Conservation (phyloP, 2,329 filamentous ascomycete species). For the Drechslera avenae region DNA sequence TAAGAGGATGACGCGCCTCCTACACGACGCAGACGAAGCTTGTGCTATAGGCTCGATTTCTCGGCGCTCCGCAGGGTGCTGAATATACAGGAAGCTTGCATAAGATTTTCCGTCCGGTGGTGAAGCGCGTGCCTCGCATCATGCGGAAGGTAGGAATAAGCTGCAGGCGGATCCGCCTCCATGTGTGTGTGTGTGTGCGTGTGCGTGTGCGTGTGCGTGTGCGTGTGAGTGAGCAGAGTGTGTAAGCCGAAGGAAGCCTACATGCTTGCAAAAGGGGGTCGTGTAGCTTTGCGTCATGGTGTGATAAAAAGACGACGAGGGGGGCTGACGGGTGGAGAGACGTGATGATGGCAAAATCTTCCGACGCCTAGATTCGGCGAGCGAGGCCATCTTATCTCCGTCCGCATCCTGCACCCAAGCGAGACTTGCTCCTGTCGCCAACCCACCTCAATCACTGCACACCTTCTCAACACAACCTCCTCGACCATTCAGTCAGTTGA, state of each 20-base stretch:
- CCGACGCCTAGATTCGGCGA: conserved; percentile 2
- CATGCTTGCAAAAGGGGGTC: conserved; percentile 3
- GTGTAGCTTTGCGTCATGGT: conserved; percentile 26
- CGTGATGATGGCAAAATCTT: neutral
- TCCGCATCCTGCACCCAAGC: conserved; percentile 1
- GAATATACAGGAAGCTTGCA: conserved; percentile 16
- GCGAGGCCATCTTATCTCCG: conserved; percentile 9
- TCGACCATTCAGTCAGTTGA: conserved; percentile 1
- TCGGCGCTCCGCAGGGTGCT: neutral
- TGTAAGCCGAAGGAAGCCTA: conserved; percentile 43
- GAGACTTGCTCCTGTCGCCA: neutral
- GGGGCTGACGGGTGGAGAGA: conserved; percentile 16
- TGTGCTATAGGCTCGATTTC: conserved; percentile 21
- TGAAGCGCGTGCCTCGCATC: conserved; percentile 27
- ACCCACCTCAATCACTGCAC: conserved; percentile 5
- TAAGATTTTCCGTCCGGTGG: conserved; percentile 23
- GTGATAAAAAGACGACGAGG: conserved; percentile 22
- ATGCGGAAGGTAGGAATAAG: conserved; percentile 25
- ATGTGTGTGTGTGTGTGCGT: no score
- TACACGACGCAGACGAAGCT: conserved; percentile 13
- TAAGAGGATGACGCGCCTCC: conserved; percentile 25
- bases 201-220: no score
- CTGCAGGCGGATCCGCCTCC: conserved; percentile 20
- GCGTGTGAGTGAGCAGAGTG: no score
- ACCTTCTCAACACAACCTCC: neutral